These are phyloP conservation scores for Lipomyces sp. DNA, from an alignment of 805 yeast species.

Conservation along the genomic window DNA sequence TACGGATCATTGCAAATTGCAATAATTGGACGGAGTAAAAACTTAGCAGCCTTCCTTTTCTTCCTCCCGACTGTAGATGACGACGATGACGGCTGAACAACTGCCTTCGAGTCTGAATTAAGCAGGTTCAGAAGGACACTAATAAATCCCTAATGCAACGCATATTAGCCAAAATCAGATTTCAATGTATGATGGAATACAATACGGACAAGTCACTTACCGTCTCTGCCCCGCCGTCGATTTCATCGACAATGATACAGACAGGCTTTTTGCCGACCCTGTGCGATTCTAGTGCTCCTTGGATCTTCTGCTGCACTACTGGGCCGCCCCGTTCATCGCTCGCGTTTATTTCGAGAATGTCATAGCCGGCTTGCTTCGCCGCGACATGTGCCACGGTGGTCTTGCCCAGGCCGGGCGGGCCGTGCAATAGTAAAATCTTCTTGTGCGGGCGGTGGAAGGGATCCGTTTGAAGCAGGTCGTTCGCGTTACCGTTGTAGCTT, in stretches of 20 bases:
- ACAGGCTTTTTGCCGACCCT: slow-evolving; percentile 66
- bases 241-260: slow-evolving; percentile 82
- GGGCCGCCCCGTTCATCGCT: slow-evolving; percentile 68
- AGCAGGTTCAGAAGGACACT: slow-evolving; percentile 56
- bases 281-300: slow-evolving; percentile 61
- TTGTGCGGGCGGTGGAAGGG: slow-evolving; percentile 57
- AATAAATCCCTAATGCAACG: slow-evolving; percentile 42
- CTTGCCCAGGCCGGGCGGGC: slow-evolving; percentile 93
- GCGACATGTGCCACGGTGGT: slow-evolving; percentile 83
- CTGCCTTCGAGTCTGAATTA: slow-evolving; percentile 54
- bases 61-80: slow-evolving; percentile 29
- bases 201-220: slow-evolving; percentile 18
- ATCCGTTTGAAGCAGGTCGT: slow-evolving; percentile 38
- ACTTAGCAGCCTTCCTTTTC: slow-evolving; percentile 40
- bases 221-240: slow-evolving; percentile 71
- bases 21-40: slow-evolving; percentile 77
- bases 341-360: slow-evolving; percentile 81
- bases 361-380: slow-evolving; percentile 77
- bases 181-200: neutral
- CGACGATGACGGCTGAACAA: slow-evolving; percentile 35
- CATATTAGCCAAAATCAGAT: neutral
- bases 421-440: slow-evolving; percentile 72
- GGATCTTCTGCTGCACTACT: slow-evolving; percentile 52
- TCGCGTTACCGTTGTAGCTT: slow-evolving; percentile 11
- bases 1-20: slow-evolving; percentile 89